Base-by-base conservation (phyloP, 345 rosid species). In the Excoecaria cochinchinensis region DNA sequence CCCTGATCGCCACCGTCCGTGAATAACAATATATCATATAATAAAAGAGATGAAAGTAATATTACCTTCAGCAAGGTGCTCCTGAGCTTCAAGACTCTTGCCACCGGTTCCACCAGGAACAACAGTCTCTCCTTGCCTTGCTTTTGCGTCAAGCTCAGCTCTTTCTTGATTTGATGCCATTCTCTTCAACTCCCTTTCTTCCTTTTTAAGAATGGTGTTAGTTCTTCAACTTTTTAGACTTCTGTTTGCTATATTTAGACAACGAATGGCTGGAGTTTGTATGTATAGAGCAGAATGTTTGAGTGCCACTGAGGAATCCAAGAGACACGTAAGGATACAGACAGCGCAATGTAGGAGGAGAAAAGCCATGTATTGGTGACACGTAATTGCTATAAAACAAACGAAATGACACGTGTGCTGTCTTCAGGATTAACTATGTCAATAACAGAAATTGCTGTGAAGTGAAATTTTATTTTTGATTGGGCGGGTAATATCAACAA, bases 91-190 rank as follows among this genome's bases (percentile, higher is more conserved):
- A 0, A 90, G 92, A 86, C 93, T 94, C 75, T 87, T 94, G 67
- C 98, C 96, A 0, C 97, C 95, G 5, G 97, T 91, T 21, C 96
- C 97, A 1, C 96, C 93, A 1, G 91, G 97, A n/a, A 92, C 83
- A 1, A 94, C 96, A 0, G 91, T 88, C 83, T 94, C 92, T 9
- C 98, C 97, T 66, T 74, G 82, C 87, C 81, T 82, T 0, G 96
- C 97, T 56, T 81, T 87, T 31, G 82, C 88, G 79, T 94, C 96
- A 2, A 94, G 88, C 53, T 88, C 87, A 53, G 72, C 82, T 76
- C 87, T 84, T 83, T 57, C 25, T 57, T 57, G 61, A 57, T 21
- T 9, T 1, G 61, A 57, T 5, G 61, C 25, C 61, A 57, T 57
- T 57, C 31, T 19, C n/a, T 25, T 21, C 1, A 14, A 53, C n/a